Evolutionary conservation across 108 stramenopile species (phyloP).

Genomic region (Aurantiochytrium sp.): DNA sequence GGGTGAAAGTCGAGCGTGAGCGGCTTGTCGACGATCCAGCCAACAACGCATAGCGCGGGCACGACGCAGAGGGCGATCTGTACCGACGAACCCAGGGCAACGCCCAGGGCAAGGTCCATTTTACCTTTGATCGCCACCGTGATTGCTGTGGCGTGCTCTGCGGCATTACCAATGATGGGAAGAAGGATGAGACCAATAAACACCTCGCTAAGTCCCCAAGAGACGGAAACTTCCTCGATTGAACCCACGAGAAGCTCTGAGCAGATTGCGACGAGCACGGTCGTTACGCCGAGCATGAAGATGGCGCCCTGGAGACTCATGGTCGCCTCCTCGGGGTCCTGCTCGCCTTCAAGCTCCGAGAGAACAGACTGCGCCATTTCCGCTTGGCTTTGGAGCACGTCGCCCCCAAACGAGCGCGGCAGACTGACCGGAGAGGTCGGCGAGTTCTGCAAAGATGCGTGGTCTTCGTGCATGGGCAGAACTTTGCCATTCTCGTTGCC

Average conservation of each 20-base stretch:
- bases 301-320: constrained; percentile 66
- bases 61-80: constrained; percentile 82
- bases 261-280: constrained; percentile 64
- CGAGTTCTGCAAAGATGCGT: too few relatives aligned
- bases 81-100: constrained; percentile 73
- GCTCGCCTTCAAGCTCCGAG: constrained; percentile 28
- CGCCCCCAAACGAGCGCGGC: too few relatives aligned
- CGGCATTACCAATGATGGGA: constrained; percentile 86
- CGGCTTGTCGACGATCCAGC: constrained; percentile 22
- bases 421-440: too few relatives aligned
- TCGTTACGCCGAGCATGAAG: constrained; percentile 58
- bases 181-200: constrained; percentile 83
- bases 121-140: constrained; percentile 86
- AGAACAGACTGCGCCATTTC: too few relatives aligned
- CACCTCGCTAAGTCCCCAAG: constrained; percentile 63
- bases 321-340: constrained; percentile 48
- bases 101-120: constrained; percentile 81
- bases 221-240: constrained; percentile 71
- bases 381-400: too few relatives aligned
- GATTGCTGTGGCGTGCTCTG: constrained; percentile 79
- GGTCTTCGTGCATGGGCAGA: too few relatives aligned
- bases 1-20: constrained; percentile 6
- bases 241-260: constrained; percentile 67
- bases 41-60: constrained; percentile 71
- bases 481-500: too few relatives aligned